Evolutionary conservation across 768 basidiomycete species (phyloP), one percentile per base, ranked within the genome.

Genomic region (Lentinula sp.): DNA sequence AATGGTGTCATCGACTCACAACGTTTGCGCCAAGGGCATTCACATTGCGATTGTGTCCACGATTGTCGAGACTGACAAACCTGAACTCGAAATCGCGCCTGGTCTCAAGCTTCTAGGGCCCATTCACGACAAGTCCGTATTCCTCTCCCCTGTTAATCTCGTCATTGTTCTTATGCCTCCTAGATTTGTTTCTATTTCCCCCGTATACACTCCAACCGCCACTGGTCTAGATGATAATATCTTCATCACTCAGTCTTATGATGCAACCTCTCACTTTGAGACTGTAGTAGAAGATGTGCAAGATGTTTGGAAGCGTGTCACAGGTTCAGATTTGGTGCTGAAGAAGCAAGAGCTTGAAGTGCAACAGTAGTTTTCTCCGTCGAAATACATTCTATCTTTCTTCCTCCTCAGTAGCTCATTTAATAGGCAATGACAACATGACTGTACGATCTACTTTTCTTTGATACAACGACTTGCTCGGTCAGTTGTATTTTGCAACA

Each of bases 241-340:
- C 71, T 99, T 91, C 80, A 87, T 99, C 77, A 99, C 97, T 59
- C 89, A 89, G 59, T 97, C 95, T 15, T 99, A 98, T 75, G 97
- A 99, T 71, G 96, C 97, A 7, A 98, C 97, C 10, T 95, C 93
- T 32, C 97, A 99, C 77, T 98, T 99, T 72, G 97, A 99, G 81
- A 97, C 93, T 31, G 95, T 98, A 51, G 93, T 96, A 28, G 94
- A 98, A 56, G 96, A 99, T 62, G 97, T 99, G 40, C 88, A 90
- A 63, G 91, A 98, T 73, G 93, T 98, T 45, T 99, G 94, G 93
- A 87, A 89, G 78, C 82, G 95, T 59, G 86, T 96, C 57, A 79
- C 82, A 3, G 93, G 91, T 54, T 78, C 77, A 53, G 85, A 88
- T 54, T 81, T 96, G 57, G 90, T 88, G 59, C 82, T 96, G 67